Base-by-base conservation (phyloP, 805 yeast species). In the Yamadazyma phyllophila region DNA sequence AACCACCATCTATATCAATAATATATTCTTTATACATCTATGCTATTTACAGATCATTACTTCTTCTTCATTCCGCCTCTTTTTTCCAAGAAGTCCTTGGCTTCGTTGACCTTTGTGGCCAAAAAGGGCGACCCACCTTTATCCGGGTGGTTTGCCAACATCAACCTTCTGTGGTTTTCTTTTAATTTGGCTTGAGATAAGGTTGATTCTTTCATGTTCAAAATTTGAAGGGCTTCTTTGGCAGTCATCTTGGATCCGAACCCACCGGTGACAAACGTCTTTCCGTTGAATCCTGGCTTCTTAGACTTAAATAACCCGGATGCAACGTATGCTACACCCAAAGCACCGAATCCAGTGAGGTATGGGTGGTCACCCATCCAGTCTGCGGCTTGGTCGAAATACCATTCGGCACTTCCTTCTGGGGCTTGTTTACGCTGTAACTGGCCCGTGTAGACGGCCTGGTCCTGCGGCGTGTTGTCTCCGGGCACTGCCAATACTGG, bases 71-170 rank as follows among this genome's bases (percentile, higher is more conserved):
- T 51, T 13, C 77, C 76, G 32, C 82, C 83, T 60, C 89, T 77
- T 64, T 82, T 80, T 55, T 88, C 94, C 61, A 88, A 69, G 56
- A 85, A 78, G 57, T 82, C 91, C 62, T 86, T 90, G 24, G 97
- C 97, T 68, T 91, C 96, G 63, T 91, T 91, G 50, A 91, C 85
- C 71, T 91, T 91, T 47, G 91, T 83, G 39, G 97, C 96, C 64
- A 91, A 63, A 58, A 78, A 89, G 24, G 95, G 87, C 9, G 95
- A 85, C 2, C 97, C 97, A 29, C 97, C 97, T 61, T 83, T 86
- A 70, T 91, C 97, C 9, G 97, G 97, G 61, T 91, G 97, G 63
- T 91, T 91, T 41, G 85, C 78, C 66, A 88, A 67, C 94, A 91
- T 87, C 58, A 90, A 83, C 56, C 74, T 74, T 67, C 96, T 80